Base-by-base conservation (phyloP, 2,329 filamentous ascomycete genomes). In the Hymenoscyphus fructigenus region DNA sequence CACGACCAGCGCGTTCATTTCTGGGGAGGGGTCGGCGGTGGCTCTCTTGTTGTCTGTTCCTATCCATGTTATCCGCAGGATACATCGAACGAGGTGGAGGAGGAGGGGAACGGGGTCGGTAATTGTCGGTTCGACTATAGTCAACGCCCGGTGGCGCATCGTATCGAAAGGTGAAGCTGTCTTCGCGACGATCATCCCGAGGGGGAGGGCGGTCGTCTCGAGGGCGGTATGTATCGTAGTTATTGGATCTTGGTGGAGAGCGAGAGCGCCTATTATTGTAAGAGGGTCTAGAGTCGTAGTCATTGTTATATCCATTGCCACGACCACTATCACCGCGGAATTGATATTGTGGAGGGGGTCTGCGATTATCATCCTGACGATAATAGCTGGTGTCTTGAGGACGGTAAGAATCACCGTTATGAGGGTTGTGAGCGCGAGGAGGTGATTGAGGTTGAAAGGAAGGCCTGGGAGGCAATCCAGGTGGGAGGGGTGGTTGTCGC, bases 141-240 rank as follows among this genome's bases (percentile, higher is more conserved):
- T 76, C 69, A 59, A 76, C 61, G 28, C 69, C 66, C 28, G 70
- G 66, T 47, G 75, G 75, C 9, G 75, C 68, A 58, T 76, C 73
- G 47, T 71, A 69, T 36, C 72, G 71, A 59, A 76, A 76, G 62
- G 66, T 67, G 63, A 76, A 76, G 47, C 60, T 58, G 59, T 65
- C 61, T 12, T 67, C 59, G 56, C 61, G 47, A 10, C 47, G 47
- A 20, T 76, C 73, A 53, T 71, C 68, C 36, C 72, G 71, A 57
- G 76, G 76, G 44, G 72, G 71, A 57, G 76, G 76, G 47, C 60
- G 56, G 57, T 65, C 61, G 3, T 68, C 59, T 50, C 61, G 66
- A 47, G 62, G 69, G 32, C 69, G 67, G 62, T 73, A 72, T 5
- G 58, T 60, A 60, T 70, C 32, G 34, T 63, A 59, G 32, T 59